A percentile compares a stretch with the other conserved stretches of the same genome.
Conservation (phyloP, 2,329 filamentous ascomycete species). For the Phyllosticta ampelicida region DNA sequence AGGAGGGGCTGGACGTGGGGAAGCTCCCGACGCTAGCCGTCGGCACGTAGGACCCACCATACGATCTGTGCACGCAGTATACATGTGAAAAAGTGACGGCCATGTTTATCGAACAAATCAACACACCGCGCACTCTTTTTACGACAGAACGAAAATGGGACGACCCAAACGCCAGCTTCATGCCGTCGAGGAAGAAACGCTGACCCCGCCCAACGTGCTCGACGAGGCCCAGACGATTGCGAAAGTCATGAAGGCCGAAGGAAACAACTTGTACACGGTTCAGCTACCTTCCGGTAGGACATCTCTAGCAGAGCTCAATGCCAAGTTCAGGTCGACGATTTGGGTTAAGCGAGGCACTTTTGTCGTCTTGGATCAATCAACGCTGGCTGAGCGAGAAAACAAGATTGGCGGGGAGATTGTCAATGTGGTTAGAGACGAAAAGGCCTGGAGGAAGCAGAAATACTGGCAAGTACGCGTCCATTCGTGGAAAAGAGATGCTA, state of each 20-base stretch:
- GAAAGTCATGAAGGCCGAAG: slow-evolving; percentile 68
- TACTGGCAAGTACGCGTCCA: slow-evolving; percentile 53
- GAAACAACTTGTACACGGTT: slow-evolving; percentile 81
- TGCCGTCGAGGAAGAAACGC: slow-evolving; percentile 64
- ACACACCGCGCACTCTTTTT: not conserved
- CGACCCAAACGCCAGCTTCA: slow-evolving; percentile 67
- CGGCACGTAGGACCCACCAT: not conserved
- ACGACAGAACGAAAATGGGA: slow-evolving; percentile 41
- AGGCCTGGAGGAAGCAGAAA: slow-evolving; percentile 73
- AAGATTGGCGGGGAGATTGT: slow-evolving; percentile 82
- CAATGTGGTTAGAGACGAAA: slow-evolving; percentile 87
- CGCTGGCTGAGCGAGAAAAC: slow-evolving; percentile 56
- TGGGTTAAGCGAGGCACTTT: slow-evolving; percentile 88
- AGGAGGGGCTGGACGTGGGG: not conserved
- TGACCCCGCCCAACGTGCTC: slow-evolving; percentile 47
- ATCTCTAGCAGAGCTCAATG: slow-evolving; percentile 68
- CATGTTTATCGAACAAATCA: not conserved
- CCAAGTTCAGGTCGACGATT: slow-evolving; percentile 80
- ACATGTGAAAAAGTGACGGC: not conserved
- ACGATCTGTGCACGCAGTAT: not conserved
- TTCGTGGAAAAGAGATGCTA: slow-evolving; percentile 10
- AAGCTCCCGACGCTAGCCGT: not conserved
- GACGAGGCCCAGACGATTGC: slow-evolving; percentile 52
- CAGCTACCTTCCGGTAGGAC: slow-evolving; percentile 53
- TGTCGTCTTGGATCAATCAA: slow-evolving; percentile 66